Conservation (phyloP, 257 asterid species). For the Paraleonurus japonicus region DNA sequence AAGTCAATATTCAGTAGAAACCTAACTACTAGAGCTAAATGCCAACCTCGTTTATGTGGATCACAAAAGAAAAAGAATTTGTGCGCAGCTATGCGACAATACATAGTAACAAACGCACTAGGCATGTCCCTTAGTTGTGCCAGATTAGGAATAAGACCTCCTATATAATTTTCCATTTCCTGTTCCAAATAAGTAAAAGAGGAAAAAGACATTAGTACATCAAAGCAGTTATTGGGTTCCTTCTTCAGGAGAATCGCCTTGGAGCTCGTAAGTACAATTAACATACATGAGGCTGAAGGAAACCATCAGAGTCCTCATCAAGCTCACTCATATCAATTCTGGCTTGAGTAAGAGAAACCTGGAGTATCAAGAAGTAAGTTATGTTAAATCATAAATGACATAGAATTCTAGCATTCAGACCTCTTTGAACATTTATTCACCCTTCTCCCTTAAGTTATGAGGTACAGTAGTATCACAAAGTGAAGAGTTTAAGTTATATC, state of each 20-base stretch:
- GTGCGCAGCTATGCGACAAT: slow-evolving; percentile 98
- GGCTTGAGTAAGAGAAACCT: slow-evolving; percentile 99
- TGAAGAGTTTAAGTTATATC: no score
- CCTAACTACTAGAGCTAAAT: slow-evolving; percentile 13
- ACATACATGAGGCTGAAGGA: slow-evolving; percentile 92
- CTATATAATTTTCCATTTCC: slow-evolving; percentile 97
- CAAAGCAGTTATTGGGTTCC: not conserved
- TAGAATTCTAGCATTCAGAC: slow-evolving; percentile 7
- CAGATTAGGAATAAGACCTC: slow-evolving; percentile 96
- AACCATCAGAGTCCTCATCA: slow-evolving; percentile 99
- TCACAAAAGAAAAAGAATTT: slow-evolving; percentile 99
- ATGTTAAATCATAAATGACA: slow-evolving; percentile 7
- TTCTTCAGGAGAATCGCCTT: slow-evolving; percentile 21
- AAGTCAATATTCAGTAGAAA: not conserved
- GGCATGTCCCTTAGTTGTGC: slow-evolving; percentile 98
- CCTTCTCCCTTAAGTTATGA: no score
- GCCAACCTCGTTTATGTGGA: slow-evolving; percentile 93
- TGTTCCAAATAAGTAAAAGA: slow-evolving; percentile 23
- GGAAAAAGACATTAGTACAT: slow-evolving; percentile 15
- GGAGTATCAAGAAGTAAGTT: slow-evolving; percentile 29
- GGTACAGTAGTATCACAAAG: no score
- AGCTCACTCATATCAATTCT: slow-evolving; percentile 99
- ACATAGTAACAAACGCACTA: slow-evolving; percentile 89
- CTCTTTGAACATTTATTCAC: not conserved
- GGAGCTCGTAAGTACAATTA: slow-evolving; percentile 29